Base-by-base conservation (phyloP, 2,329 filamentous ascomycete genomes). In the Gremmenia infestans region DNA sequence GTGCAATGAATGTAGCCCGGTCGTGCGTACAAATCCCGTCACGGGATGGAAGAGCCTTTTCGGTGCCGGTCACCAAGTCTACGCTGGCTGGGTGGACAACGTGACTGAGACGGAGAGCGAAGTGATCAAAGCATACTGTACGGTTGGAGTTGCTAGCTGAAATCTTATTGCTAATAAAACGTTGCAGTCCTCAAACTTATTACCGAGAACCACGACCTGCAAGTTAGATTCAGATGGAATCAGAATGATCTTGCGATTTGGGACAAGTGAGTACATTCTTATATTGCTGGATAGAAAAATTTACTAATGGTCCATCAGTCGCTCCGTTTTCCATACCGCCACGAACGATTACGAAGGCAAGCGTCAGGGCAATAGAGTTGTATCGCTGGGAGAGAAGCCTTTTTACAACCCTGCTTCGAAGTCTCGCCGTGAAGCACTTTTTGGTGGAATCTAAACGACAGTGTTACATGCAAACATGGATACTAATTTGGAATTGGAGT, bases 21-120 rank as follows among this genome's bases (percentile, higher is more conserved):
- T 83, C 2, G 72, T 84, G 43, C 76, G 82, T 2, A 85, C 81
- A 5, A 85, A 86, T 63, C 82, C 60, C 2, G 59, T 81, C 2
- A 82, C 79, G 2, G 80, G 80, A 0, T 82, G 80, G 78, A 82
- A 81, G 64, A 55, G 50, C 36, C 52, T 62, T 15, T 62, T 62
- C 47, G 39, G 53, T 64, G 72, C 63, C 78, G 35, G 78, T 78
- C 65, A 74, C 70, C 45, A 78, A 50, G 55, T 50, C 32, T 17
- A 40, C 28, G 53, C 52, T 74, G 66, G 59, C 7, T 74, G 76
- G 35, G 81, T 83, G 64, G 79, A 81, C 57, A 79, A 77, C 15
- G 68, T 83, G 3, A 78, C 76, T 5, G 74, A 74, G 55, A 76
- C 80, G 53, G 81, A 83, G 69, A 80, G 76, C 8, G 77, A 81